Base-by-base conservation (phyloP, 1,284 basidiomycete species). In the Cutaneotrichosporon cavernicola region DNA sequence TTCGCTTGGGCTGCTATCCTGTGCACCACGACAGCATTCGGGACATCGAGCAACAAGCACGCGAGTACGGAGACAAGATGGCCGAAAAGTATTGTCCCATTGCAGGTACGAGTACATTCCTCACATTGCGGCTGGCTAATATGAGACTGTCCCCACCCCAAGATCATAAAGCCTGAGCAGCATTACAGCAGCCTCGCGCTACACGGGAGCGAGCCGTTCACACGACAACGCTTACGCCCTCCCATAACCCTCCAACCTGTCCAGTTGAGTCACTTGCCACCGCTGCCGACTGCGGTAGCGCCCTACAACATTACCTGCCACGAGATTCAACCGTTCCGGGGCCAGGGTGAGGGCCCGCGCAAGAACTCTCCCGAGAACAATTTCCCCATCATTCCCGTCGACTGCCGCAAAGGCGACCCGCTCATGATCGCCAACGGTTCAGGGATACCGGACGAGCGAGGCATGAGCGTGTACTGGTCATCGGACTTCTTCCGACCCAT, bases 381-480 rank as follows among this genome's bases (percentile, higher is more conserved):
- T 22, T 31, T 10, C 51, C 60, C 11, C 60, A 82, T 89, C 30
- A n/a, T 53, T 14, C 51, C 51, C 7, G 72, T 86, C 0, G 91
- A 91, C 73, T 89, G 89, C 0, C 85, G 84, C 62, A 81, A 84
- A 0, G 60, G 46, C 21, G 60, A 61, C 36, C 55, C 36, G 10
- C 36, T 40, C 32, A 30, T 49, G 30, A 26, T 49, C 30, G 9
- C 60, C 14, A 22, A 34, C 7, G 51, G 51, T 4, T 13, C 7
- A 11, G 51, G 51, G 18, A 31, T 53, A 6, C 16, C 51, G 31
- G 51, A 53, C 51, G 51, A 53, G 18, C 14, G 30, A n/a, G 18
- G 14, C 51, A 51, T 51, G 53, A 26, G 21, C 10, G 13, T 62
- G 5, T 57, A 46, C 32, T 49, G 46, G 31, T 57, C 55, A 10